A percentile compares a stretch with the other conserved stretches of the same genome.
These are phyloP conservation scores for Tubosaeta sp. DNA, from an alignment of 768 basidiomycete species.

Conservation along the genomic window DNA sequence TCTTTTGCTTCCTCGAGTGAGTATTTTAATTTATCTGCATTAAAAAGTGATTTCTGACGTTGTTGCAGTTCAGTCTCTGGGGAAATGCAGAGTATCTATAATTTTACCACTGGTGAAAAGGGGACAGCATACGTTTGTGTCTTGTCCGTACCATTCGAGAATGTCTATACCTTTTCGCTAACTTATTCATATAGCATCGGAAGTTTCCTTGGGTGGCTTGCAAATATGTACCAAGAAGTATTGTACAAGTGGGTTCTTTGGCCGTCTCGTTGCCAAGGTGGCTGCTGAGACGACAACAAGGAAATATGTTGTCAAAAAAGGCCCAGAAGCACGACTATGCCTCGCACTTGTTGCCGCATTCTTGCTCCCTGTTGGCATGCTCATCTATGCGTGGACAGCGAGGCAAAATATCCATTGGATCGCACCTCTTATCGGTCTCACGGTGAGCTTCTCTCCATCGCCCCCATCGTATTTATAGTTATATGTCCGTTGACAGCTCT, in stretches of 20 bases:
- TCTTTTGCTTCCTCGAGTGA: slow-evolving; percentile 64
- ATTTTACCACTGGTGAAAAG: slow-evolving; percentile 54
- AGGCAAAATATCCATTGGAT: slow-evolving; percentile 57
- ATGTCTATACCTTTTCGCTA: neutral
- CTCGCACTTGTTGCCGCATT: slow-evolving; percentile 51
- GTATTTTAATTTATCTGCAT: no score
- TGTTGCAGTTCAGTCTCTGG: slow-evolving; percentile 47
- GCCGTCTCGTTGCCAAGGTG: neutral
- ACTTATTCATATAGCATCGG: slow-evolving; percentile 43
- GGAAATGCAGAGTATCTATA: slow-evolving; percentile 53
- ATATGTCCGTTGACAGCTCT: slow-evolving; percentile 33
- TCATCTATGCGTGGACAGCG: slow-evolving; percentile 72
- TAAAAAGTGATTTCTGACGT: slow-evolving; percentile 1
- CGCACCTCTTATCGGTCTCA: slow-evolving; percentile 30
- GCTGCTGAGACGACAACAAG: slow-evolving; percentile 11
- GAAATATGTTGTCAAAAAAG: slow-evolving; percentile 29
- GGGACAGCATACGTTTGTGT: slow-evolving; percentile 60
- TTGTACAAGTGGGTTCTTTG: slow-evolving; percentile 42
- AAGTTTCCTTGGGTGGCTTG: slow-evolving; percentile 43
- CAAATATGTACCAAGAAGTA: slow-evolving; percentile 45
- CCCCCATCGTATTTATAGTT: slow-evolving; percentile 1
- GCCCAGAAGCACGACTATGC: slow-evolving; percentile 60
- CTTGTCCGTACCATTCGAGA: slow-evolving; percentile 35
- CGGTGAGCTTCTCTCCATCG: slow-evolving; percentile 10
- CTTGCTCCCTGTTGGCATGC: slow-evolving; percentile 56